Evolutionary conservation across 768 basidiomycete genomes (phyloP).

Genomic region (Boletus reticulatus): DNA sequence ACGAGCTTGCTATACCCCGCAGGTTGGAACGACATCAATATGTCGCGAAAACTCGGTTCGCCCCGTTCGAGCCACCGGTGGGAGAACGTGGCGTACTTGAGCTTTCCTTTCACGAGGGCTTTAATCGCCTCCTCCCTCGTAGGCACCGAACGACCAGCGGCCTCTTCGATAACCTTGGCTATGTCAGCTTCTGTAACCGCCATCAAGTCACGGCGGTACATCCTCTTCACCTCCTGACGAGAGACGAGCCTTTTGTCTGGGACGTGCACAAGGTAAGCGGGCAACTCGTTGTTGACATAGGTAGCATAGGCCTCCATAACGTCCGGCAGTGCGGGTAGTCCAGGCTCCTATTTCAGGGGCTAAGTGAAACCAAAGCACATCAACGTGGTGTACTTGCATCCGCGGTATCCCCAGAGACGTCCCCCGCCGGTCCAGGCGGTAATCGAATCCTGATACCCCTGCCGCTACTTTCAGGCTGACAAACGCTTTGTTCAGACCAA

Average conservation of each 20-base stretch:
- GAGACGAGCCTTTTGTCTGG: constrained; percentile 26
- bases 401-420: background rate
- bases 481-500: background rate
- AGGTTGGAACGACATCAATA: constrained; percentile 28
- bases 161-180: constrained; percentile 13
- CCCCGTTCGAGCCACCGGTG: constrained; percentile 31
- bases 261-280: constrained; percentile 29
- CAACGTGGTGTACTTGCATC: constrained; percentile 8
- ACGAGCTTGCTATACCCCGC: constrained; percentile 27
- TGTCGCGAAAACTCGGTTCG: constrained; percentile 29
- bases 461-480: constrained; percentile 24
- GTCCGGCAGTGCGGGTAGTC: constrained; percentile 16
- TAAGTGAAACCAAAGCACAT: background rate
- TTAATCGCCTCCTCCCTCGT: constrained; percentile 28
- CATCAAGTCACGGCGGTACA: constrained; percentile 27
- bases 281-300: constrained; percentile 30
- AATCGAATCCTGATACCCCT: constrained; percentile 22
- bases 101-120: constrained; percentile 20
- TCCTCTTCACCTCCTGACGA: constrained; percentile 31
- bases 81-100: constrained; percentile 30
- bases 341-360: constrained; percentile 11
- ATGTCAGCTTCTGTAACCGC: constrained; percentile 26
- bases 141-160: constrained; percentile 21
- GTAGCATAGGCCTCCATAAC: constrained; percentile 21
- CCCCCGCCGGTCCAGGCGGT: constrained; percentile 14